These are phyloP conservation scores for Tylopilus sp. DNA, from an alignment of 768 basidiomycete species.

Conservation along the genomic window DNA sequence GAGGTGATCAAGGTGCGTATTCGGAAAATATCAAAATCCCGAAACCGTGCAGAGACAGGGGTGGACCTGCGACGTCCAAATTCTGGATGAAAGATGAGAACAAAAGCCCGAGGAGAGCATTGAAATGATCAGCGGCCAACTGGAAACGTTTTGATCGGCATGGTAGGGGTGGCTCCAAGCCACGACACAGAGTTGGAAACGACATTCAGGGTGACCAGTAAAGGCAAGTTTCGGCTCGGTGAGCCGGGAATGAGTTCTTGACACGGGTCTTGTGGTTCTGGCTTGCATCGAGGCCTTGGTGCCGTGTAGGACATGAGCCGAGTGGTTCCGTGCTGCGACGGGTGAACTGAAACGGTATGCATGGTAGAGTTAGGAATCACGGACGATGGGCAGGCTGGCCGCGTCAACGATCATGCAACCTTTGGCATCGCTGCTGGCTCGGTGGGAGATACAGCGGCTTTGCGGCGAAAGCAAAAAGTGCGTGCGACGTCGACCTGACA, in stretches of 20 bases:
- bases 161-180: slow-evolving; percentile 2
- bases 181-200: not conserved
- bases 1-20: slow-evolving; percentile 11
- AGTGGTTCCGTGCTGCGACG: not conserved
- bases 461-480: slow-evolving; percentile 1
- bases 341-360: slow-evolving; percentile 14
- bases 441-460: not conserved
- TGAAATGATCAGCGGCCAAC: slow-evolving; percentile 17
- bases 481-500: slow-evolving; percentile 3
- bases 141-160: slow-evolving; percentile 24
- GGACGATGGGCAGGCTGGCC: not conserved
- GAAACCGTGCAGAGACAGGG: slow-evolving; percentile 1
- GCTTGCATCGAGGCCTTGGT: not conserved
- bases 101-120: slow-evolving; percentile 4
- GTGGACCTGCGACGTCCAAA: not conserved
- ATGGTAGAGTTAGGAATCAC: not conserved
- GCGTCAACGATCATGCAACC: not conserved
- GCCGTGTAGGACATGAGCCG: not conserved
- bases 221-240: not conserved
- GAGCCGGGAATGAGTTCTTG: not conserved
- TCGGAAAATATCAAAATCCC: not conserved
- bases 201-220: not conserved
- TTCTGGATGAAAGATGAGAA: slow-evolving; percentile 2
- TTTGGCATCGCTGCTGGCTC: not conserved
- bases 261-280: not conserved